Percentiles rank a stretch among this genome's conserved stretches.
Evolutionary conservation across 2,329 filamentous ascomycete genomes (phyloP).

Genomic region (Hypoxylon sp.): DNA sequence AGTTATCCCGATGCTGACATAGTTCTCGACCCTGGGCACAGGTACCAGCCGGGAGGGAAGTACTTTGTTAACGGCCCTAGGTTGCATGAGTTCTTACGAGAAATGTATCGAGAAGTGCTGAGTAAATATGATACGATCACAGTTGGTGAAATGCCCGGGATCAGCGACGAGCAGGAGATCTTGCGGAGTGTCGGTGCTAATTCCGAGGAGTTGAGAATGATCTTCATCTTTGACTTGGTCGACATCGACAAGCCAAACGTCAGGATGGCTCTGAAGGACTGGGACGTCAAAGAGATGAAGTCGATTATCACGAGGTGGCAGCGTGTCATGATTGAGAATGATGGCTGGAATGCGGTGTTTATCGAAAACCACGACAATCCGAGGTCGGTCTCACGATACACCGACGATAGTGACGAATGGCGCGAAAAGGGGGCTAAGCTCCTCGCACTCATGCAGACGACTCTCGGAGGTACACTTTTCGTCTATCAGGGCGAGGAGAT

Average conservation of each 20-base stretch:
- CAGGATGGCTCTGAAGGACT: slow-evolving; percentile 65
- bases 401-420: slow-evolving; percentile 64
- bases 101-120: slow-evolving; percentile 74
- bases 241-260: slow-evolving; percentile 68
- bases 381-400: slow-evolving; percentile 69
- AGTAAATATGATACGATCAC: slow-evolving; percentile 76
- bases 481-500: slow-evolving; percentile 79
- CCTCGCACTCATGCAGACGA: slow-evolving; percentile 67
- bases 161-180: slow-evolving; percentile 70
- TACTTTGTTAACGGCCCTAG: slow-evolving; percentile 77
- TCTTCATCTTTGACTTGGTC: slow-evolving; percentile 77
- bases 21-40: slow-evolving; percentile 60
- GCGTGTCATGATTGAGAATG: slow-evolving; percentile 63
- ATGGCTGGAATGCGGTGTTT: slow-evolving; percentile 75
- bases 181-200: slow-evolving; percentile 71
- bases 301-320: slow-evolving; percentile 59
- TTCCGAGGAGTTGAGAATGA: slow-evolving; percentile 76
- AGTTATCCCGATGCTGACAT: slow-evolving; percentile 72
- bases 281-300: slow-evolving; percentile 59
- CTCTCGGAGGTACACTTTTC: slow-evolving; percentile 72
- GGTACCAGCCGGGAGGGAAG: slow-evolving; percentile 66
- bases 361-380: slow-evolving; percentile 77
- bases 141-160: slow-evolving; percentile 77
- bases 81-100: slow-evolving; percentile 76
- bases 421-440: slow-evolving; percentile 69